Conservation (phyloP, 306 rosid species). For the Oxytropis ochrocephala region DNA sequence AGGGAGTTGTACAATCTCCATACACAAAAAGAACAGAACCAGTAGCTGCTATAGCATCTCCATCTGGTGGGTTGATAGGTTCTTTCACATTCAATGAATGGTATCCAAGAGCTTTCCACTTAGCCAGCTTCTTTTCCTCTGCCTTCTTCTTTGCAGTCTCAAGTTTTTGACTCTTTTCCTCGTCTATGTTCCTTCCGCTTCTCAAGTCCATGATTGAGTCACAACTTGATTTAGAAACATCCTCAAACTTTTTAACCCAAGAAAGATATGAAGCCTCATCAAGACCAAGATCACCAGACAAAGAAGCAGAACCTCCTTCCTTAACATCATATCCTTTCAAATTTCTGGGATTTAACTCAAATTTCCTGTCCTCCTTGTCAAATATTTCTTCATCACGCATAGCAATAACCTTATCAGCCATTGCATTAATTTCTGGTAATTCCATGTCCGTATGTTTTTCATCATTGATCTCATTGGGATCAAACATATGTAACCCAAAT, state of each 20-base stretch:
- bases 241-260: conserved; percentile 85
- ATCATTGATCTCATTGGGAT: conserved; percentile 43
- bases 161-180: conserved; percentile 45
- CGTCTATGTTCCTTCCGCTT: conserved; percentile 35
- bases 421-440: conserved; percentile 47
- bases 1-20: conserved; percentile 85
- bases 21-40: conserved; percentile 81
- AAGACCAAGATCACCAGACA: conserved; percentile 40
- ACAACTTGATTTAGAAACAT: conserved; percentile 44
- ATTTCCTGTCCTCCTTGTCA: conserved; percentile 53
- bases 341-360: conserved; percentile 55
- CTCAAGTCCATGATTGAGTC: conserved; percentile 37
- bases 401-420: conserved; percentile 69
- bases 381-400: conserved; percentile 37
- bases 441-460: conserved; percentile 33
- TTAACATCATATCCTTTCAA: conserved; percentile 30
- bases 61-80: conserved; percentile 37
- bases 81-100: conserved; percentile 54
- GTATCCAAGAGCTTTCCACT: conserved; percentile 81
- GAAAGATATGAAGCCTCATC: conserved; percentile 80
- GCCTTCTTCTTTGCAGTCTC: conserved; percentile 75
- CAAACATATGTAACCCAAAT: conserved; percentile 63
- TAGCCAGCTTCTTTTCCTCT: conserved; percentile 68
- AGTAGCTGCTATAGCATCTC: conserved; percentile 41
- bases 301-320: conserved; percentile 35